These are phyloP conservation scores for Dactylellina sp. DNA, from an alignment of 2,329 filamentous ascomycete genomes.

Conservation along the genomic window DNA sequence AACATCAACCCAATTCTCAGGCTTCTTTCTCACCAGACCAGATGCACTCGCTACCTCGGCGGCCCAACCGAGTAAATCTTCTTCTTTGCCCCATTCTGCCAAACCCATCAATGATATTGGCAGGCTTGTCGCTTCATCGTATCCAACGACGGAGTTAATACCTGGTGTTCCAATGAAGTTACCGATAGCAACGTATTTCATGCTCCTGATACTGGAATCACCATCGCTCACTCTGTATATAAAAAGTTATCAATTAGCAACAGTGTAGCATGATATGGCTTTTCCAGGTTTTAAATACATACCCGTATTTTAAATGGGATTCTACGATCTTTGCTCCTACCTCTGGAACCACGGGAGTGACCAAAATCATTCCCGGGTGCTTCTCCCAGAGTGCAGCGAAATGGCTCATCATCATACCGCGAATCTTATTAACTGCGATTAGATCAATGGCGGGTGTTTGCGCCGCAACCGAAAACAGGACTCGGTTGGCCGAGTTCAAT, in stretches of 20 bases:
- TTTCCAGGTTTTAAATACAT: conserved; percentile 3
- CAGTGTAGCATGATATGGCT: neutral
- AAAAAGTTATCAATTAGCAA: conserved; percentile 15
- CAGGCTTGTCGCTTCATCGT: conserved; percentile 73
- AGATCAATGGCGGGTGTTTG: conserved; percentile 77
- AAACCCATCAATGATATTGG: conserved; percentile 74
- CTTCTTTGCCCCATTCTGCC: conserved; percentile 76
- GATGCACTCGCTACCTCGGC: conserved; percentile 67
- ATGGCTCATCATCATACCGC: conserved; percentile 82
- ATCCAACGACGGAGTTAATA: conserved; percentile 80
- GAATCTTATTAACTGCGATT: conserved; percentile 77
- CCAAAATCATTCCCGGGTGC: conserved; percentile 80
- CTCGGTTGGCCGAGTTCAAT: conserved; percentile 74
- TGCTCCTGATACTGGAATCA: conserved; percentile 78
- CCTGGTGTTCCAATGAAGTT: conserved; percentile 85
- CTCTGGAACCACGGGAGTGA: conserved; percentile 79
- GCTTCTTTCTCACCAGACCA: conserved; percentile 34
- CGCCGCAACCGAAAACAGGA: conserved; percentile 75
- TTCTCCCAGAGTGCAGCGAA: conserved; percentile 76
- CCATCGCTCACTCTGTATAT: conserved; percentile 74
- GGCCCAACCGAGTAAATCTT: conserved; percentile 73
- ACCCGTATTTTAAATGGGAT: conserved; percentile 50
- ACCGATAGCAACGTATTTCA: conserved; percentile 87
- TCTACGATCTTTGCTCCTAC: conserved; percentile 39
- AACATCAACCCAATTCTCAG: conserved; percentile 52